Evolutionary conservation across 176 grass and related monocot species (phyloP), one percentile per base, ranked within the genome.

Genomic region (Oryza meyeriana): DNA sequence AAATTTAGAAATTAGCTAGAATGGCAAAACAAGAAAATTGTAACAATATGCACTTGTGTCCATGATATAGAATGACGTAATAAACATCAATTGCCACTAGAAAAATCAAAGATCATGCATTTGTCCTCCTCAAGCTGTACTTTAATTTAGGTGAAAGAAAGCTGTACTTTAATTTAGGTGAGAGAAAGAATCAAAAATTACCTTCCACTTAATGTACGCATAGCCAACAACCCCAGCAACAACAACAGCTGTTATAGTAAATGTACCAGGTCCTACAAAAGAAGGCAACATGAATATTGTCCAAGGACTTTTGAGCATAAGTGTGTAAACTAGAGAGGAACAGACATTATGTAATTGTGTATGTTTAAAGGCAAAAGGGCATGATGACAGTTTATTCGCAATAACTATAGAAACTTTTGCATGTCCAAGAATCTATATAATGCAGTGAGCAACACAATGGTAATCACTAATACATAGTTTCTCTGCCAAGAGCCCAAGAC

Each of bases 121-220:
- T 25, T 18, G 55, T 78, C 7, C 1, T 12, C 50, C 2, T 18
- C 50, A 38, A 38, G 32, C 3, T 35, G 14, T 74, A 44, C 2
- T 69, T 83, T 65, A 20, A 26, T 59, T 79, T 5, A 36, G 6
- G 8, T 61, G 32, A 33, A 33, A 74, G 52, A 57, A 52, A 74
- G 50, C n/a, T n/a, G n/a, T 75, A 45, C 1, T 68, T 82, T 64
- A 18, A 26, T 59, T 79, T 5, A 35, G 10, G 8, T 59, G n/a
- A n/a, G n/a, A n/a, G 14, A 74, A 28, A 74, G 52, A 57, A 52
- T 18, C 18, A 74, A 42, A 57, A 6, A 39, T 72, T 88, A 97
- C 91, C 91, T 97, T 97, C 94, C 89, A 94, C 77, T 86, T 91
- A 61, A 97, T 85, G 72, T 88, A 92, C 26, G 64, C 58, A 64